A percentile compares a stretch with the other conserved stretches of the same genome.
phyloP scores from a whole-genome alignment of 768 basidiomycete species.

The Boletus sp. region DNA sequence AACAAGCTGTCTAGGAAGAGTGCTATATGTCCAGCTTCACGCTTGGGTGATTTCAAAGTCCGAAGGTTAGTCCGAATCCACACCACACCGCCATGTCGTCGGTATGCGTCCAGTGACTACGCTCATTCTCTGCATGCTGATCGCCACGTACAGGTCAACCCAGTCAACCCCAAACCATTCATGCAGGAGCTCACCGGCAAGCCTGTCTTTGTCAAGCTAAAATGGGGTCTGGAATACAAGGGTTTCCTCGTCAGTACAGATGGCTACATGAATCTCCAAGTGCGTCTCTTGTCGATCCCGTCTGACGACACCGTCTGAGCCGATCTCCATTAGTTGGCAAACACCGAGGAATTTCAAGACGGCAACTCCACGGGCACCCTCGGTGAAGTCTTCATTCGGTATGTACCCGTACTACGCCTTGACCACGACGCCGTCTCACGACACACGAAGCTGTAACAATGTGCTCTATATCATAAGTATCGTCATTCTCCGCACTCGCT shows the following conservation, averaged over 20 bases:
- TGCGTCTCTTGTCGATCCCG: constrained; percentile 28
- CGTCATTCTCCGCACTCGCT: constrained; percentile 1
- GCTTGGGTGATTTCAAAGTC: constrained; percentile 37
- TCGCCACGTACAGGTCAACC: constrained; percentile 58
- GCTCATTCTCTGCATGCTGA: constrained; percentile 5
- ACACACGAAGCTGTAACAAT: constrained; percentile 75
- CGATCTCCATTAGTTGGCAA: constrained; percentile 68
- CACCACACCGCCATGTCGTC: constrained; percentile 13
- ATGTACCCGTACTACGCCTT: constrained; percentile 24
- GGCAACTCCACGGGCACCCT: constrained; percentile 92
- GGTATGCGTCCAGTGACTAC: constrained; percentile 4
- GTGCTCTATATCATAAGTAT: constrained; percentile 92
- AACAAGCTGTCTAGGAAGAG: background rate
- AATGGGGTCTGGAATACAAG: constrained; percentile 99
- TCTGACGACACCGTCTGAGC: background rate
- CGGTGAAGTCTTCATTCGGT: constrained; percentile 99
- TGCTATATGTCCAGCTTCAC: constrained; percentile 1
- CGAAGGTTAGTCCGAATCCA: constrained; percentile 20
- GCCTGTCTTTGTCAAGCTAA: constrained; percentile 89
- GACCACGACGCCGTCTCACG: constrained; percentile 6
- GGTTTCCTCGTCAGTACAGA: constrained; percentile 98
- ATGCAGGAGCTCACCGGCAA: constrained; percentile 98
- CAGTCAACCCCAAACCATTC: constrained; percentile 99
- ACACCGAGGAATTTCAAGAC: constrained; percentile 97
- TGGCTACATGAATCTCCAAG: constrained; percentile 99